Evolutionary conservation across 2,329 filamentous ascomycete genomes (phyloP), one percentile per base, ranked within the genome.

Genomic region (Diaporthe ampelina): DNA sequence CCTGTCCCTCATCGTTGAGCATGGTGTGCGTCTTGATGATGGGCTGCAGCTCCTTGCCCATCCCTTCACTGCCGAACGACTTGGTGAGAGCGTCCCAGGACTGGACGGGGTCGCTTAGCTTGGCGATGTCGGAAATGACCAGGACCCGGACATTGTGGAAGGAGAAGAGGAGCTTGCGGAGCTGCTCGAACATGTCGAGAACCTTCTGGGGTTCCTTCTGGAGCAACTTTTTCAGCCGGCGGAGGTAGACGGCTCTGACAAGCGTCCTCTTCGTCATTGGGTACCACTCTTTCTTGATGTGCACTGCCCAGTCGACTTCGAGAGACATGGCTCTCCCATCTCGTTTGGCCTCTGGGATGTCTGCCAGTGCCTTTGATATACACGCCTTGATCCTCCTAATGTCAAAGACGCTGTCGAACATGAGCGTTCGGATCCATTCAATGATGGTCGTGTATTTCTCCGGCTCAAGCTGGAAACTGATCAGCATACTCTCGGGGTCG

Each of bases 301-400:
- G 94, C 29, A 97, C 90, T 84, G 96, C 95, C 76, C 92, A 90
- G 78, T 97, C 91, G 73, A 93, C 87, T 76, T 92, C 90, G 72
- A 84, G 85, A 5, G 90, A 86, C 91, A 93, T 93, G 56, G 86
- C 86, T 73, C 92, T 90, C 1, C 97, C 97, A 78, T 94, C 94
- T 56, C 97, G 94, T 87, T 98, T 99, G 70, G 92, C 88, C 80
- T 98, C 95, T 0, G 97, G 97, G 24, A 99, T 93, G 79, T 98
- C 96, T 3, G 95, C 95, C 24, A 98, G 88, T 59, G 97, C 91
- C 83, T 98, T 97, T 74, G 92, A 92, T 21, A 97, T 85, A 29
- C 88, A 86, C 76, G 94, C 90, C 77, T 88, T 89, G 68, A 93
- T 85, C 32, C 91, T 87, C 65, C 86, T 85, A 4, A 92, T 88